Percentiles rank a stretch among this genome's conserved stretches.
Conservation (phyloP, 2,329 filamentous ascomycete genomes). For the Neurospora sp. region DNA sequence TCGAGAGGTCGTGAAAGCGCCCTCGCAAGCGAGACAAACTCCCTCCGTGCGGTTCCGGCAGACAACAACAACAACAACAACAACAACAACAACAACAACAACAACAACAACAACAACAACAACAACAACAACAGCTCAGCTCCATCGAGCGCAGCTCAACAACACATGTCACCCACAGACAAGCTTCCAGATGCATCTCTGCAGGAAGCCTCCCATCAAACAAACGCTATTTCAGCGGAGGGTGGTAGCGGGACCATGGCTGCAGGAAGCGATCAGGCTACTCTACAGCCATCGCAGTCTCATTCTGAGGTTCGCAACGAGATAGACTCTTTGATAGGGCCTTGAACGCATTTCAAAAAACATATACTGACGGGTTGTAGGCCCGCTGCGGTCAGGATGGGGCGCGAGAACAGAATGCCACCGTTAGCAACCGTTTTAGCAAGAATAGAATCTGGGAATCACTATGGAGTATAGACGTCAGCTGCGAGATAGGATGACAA, state of each 20-base stretch:
- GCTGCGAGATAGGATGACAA: slow-evolving; percentile 34
- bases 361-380: slow-evolving; percentile 16
- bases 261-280: not conserved
- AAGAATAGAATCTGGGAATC: slow-evolving; percentile 51
- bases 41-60: slow-evolving; percentile 39
- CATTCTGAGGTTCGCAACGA: slow-evolving; percentile 41
- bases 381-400: slow-evolving; percentile 11
- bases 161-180: slow-evolving; percentile 17
- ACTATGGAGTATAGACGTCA: slow-evolving; percentile 51
- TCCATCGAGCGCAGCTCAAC: slow-evolving; percentile 28
- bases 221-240: not conserved
- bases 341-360: slow-evolving; percentile 22
- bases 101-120: slow-evolving; percentile 4
- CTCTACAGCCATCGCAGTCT: slow-evolving; percentile 12
- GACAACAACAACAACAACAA: slow-evolving; percentile 15
- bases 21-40: slow-evolving; percentile 49
- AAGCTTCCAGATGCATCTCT: slow-evolving; percentile 5
- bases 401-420: slow-evolving; percentile 30
- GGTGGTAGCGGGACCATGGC: slow-evolving; percentile 9
- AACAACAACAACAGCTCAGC: slow-evolving; percentile 16
- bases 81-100: slow-evolving; percentile 4
- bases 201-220: not conserved
- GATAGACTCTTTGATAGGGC: slow-evolving; percentile 41
- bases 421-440: slow-evolving; percentile 32
- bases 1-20: slow-evolving; percentile 38